phyloP scores from a whole-genome alignment of 2,329 filamentous ascomycete species.

The Scedosporium minutisporum region DNA sequence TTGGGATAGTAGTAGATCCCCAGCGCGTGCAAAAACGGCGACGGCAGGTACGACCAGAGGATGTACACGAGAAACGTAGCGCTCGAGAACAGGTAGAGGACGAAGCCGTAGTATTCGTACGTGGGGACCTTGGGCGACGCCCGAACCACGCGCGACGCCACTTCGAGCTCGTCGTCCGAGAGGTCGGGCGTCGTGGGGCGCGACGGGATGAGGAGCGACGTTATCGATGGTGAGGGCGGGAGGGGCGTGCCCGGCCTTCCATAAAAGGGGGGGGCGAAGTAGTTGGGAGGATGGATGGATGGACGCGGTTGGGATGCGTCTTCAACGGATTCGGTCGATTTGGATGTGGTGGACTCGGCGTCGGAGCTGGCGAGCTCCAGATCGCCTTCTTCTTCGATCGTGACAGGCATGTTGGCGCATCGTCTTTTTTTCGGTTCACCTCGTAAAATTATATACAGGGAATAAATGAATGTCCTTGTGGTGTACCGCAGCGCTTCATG shows the following conservation, averaged over 20 bases:
- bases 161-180: conserved; percentile 74
- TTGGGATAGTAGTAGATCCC: conserved; percentile 97
- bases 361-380: conserved; percentile 6
- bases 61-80: conserved; percentile 66
- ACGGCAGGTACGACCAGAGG: conserved; percentile 83
- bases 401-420: not conserved
- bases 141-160: conserved; percentile 72
- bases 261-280: conserved; percentile 81
- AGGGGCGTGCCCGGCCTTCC: conserved; percentile 91
- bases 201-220: conserved; percentile 80
- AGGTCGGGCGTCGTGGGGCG: conserved; percentile 89
- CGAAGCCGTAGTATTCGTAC: conserved; percentile 99
- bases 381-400: conserved; percentile 1
- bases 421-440: not conserved
- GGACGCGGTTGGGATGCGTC: not conserved
- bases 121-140: conserved; percentile 93
- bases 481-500: too few relatives aligned
- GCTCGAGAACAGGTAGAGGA: conserved; percentile 83
- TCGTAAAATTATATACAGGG: too few relatives aligned
- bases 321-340: not conserved
- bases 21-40: conserved; percentile 81
- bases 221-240: conserved; percentile 84
- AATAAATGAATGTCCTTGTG: too few relatives aligned
- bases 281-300: conserved; percentile 26
- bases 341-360: conserved; percentile 4